Evolutionary conservation across 225 moss, liverwort and hornwort species (phyloP).

Genomic region (Lunularia cruciata): DNA sequence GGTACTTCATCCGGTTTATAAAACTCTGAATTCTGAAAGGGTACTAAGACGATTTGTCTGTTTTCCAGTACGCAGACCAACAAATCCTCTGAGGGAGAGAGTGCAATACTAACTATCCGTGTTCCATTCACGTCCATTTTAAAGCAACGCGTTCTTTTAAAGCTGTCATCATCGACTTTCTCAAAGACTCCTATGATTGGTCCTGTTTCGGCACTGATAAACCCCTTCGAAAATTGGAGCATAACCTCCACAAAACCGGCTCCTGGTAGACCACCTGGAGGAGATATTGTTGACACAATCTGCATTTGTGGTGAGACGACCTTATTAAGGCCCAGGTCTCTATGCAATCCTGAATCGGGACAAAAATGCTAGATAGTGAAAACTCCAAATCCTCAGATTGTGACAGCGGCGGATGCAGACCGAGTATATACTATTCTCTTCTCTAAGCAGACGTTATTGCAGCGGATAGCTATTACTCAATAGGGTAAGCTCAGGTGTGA

Average conservation of each 20-base stretch:
- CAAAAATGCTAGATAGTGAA: too few relatives aligned
- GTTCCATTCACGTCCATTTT: conserved; percentile 66
- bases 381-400: too few relatives aligned
- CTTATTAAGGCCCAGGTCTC: conserved; percentile 22
- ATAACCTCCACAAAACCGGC: conserved; percentile 49
- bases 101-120: conserved; percentile 58
- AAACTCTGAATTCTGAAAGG: conserved; percentile 84
- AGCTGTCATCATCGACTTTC: conserved; percentile 69
- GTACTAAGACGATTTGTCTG: conserved; percentile 60
- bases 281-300: conserved; percentile 64
- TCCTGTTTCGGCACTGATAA: conserved; percentile 62
- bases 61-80: conserved; percentile 72
- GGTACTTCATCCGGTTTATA: conserved; percentile 80
- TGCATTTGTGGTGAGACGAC: conserved; percentile 36
- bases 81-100: conserved; percentile 65
- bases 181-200: conserved; percentile 62
- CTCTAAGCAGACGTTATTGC: too few relatives aligned
- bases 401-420: too few relatives aligned
- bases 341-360: too few relatives aligned
- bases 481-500: too few relatives aligned
- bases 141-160: conserved; percentile 59
- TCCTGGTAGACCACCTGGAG: conserved; percentile 39
- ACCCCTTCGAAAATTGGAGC: conserved; percentile 88
- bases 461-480: too few relatives aligned
- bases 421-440: too few relatives aligned